Percentiles rank a stretch among this genome's conserved stretches.
phyloP scores from a whole-genome alignment of 164 flowering plant genomes.

The Annona squamosa region DNA sequence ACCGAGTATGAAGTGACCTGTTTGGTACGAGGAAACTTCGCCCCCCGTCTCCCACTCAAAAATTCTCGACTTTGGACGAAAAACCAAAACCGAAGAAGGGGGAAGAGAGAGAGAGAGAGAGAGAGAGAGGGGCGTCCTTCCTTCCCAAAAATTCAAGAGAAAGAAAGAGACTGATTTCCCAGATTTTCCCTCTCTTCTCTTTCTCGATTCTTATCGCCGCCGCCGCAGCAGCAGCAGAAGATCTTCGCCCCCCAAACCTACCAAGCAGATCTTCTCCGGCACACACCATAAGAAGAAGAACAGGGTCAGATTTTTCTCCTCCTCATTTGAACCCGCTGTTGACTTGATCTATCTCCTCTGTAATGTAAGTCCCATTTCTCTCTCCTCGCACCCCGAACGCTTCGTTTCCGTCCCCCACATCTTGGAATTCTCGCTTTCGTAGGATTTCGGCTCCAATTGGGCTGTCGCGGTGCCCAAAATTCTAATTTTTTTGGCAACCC shows the following conservation, averaged over 20 bases:
- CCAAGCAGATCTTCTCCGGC: neutral
- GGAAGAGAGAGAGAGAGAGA: neutral
- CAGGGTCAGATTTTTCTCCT: neutral
- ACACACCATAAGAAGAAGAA: neutral
- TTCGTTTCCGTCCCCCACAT: neutral
- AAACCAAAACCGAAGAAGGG: neutral
- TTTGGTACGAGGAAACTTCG: neutral
- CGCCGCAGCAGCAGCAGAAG: neutral
- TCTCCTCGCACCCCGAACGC: neutral
- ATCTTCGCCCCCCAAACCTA: neutral
- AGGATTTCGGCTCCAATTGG: neutral
- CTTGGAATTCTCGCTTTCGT: too few species aligned
- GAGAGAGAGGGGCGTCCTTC: neutral
- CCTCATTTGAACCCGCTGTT: neutral
- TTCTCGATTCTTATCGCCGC: neutral
- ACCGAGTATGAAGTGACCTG: too few species aligned
- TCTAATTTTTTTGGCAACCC: neutral
- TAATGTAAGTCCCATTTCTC: neutral
- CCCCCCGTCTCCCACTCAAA: neutral
- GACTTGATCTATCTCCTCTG: neutral
- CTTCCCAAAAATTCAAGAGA: neutral
- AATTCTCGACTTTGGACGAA: neutral
- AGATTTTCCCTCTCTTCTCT: neutral
- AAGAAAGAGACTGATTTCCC: neutral
- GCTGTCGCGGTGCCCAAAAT: neutral